Percentiles rank a stretch among this genome's conserved stretches.
Evolutionary conservation across 2,329 filamentous ascomycete genomes (phyloP).

Genomic region (Biscogniauxia marginata): DNA sequence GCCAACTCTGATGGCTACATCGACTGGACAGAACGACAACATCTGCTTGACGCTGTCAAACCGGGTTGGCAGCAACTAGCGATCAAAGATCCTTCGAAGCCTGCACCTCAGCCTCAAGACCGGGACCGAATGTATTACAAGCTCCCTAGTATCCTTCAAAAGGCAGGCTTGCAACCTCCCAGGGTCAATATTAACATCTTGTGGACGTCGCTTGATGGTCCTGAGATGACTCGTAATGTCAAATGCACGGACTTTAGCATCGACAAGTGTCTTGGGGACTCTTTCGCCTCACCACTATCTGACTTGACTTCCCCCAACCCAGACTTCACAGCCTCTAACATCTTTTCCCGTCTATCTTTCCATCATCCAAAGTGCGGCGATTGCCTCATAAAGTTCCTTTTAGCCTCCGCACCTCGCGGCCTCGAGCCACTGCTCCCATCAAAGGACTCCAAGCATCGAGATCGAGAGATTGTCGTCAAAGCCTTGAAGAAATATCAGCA

Average conservation of each 20-base stretch:
- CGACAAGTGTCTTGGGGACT: slow-evolving; percentile 42
- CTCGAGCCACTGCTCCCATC: slow-evolving; percentile 38
- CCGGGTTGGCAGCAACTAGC: slow-evolving; percentile 31
- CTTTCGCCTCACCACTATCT: slow-evolving; percentile 36
- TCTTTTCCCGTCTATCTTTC: slow-evolving; percentile 38
- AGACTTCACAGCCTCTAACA: slow-evolving; percentile 37
- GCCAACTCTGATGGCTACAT: slow-evolving; percentile 39
- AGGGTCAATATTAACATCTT: slow-evolving; percentile 39
- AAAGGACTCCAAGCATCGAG: slow-evolving; percentile 27
- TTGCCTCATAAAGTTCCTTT: slow-evolving; percentile 40
- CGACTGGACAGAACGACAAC: slow-evolving; percentile 38
- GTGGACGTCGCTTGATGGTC: slow-evolving; percentile 44
- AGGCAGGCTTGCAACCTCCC: slow-evolving; percentile 39
- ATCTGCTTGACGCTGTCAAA: slow-evolving; percentile 35
- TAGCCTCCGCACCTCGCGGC: slow-evolving; percentile 35
- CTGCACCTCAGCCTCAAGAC: slow-evolving; percentile 29
- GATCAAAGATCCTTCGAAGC: slow-evolving; percentile 27
- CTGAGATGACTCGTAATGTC: slow-evolving; percentile 37
- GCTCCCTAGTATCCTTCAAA: slow-evolving; percentile 33
- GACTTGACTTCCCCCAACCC: slow-evolving; percentile 35
- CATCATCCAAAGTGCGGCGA: slow-evolving; percentile 41
- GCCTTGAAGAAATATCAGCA: slow-evolving; percentile 43
- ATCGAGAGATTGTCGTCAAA: slow-evolving; percentile 14
- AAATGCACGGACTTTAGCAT: slow-evolving; percentile 41
- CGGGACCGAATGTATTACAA: slow-evolving; percentile 40